Conservation (phyloP, 2,329 filamentous ascomycete species). For the Xylaria polymorpha region DNA sequence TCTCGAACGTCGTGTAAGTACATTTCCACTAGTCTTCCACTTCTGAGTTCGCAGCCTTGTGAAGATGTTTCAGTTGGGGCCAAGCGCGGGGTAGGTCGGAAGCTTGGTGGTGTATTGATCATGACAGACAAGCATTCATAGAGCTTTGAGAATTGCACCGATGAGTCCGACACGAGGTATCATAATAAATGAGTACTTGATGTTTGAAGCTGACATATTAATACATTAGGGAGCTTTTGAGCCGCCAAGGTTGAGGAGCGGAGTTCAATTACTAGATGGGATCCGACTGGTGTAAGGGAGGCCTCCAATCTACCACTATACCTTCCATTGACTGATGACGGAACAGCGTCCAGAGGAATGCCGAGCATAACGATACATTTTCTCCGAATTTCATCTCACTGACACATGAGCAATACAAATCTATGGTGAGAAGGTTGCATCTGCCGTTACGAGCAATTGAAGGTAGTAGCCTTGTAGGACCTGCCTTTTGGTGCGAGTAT, state of each 20-base stretch:
- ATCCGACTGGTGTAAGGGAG: constrained; percentile 65
- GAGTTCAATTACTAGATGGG: constrained; percentile 60
- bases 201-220: neutral
- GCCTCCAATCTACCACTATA: constrained; percentile 8
- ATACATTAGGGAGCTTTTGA: constrained; percentile 63
- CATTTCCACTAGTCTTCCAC: neutral
- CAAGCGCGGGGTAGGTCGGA: neutral
- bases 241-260: constrained; percentile 57
- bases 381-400: constrained; percentile 66
- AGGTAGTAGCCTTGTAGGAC: constrained; percentile 68
- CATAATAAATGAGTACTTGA: no score
- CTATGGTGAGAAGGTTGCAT: constrained; percentile 66
- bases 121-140: neutral
- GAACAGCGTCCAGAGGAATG: constrained; percentile 66
- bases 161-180: neutral
- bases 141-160: neutral
- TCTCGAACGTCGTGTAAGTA: constrained; percentile 60
- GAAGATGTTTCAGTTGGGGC: constrained; percentile 4
- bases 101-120: neutral
- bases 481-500: constrained; percentile 70
- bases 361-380: constrained; percentile 68
- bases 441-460: constrained; percentile 70
- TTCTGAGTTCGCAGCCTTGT: neutral
- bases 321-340: constrained; percentile 30
- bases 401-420: constrained; percentile 60